A percentile compares a stretch with the other conserved stretches of the same genome.
Evolutionary conservation across 2,329 filamentous ascomycete species (phyloP).

Genomic region (Colletotrichum orchidophilum): DNA sequence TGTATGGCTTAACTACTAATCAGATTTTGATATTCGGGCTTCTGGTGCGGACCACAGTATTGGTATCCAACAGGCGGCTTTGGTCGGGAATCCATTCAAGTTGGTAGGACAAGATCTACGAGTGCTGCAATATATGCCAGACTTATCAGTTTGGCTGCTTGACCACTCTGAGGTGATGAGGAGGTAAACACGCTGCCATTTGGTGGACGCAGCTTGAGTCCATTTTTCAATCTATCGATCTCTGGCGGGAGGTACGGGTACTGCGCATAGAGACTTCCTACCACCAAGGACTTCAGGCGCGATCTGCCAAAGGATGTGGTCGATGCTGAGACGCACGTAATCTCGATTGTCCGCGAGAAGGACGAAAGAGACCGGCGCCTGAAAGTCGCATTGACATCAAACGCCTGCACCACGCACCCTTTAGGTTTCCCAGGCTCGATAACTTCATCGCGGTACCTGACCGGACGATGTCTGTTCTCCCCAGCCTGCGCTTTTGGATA

Average conservation of each 20-base stretch:
- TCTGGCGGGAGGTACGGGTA: neutral
- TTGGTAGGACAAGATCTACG: neutral
- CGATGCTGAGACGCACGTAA: slow-evolving; percentile 22
- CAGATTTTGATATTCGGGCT: neutral
- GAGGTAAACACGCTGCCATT: neutral
- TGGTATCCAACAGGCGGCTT: neutral
- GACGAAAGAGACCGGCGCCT: neutral
- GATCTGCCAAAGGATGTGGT: neutral
- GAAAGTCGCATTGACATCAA: slow-evolving; percentile 17
- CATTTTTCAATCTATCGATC: neutral
- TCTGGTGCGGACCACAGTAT: neutral
- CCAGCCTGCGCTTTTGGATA: neutral
- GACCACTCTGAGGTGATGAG: neutral
- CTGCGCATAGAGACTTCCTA: neutral
- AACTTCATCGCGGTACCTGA: slow-evolving; percentile 5
- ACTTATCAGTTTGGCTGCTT: neutral
- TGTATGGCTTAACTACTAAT: neutral
- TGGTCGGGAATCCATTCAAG: neutral
- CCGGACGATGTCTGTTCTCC: slow-evolving; percentile 14
- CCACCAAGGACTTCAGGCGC: neutral
- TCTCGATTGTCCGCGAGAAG: slow-evolving; percentile 20
- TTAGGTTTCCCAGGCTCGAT: neutral
- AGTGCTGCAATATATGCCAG: neutral
- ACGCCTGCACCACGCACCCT: neutral
- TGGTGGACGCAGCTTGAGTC: neutral